A percentile compares a stretch with the other conserved stretches of the same genome.
phyloP scores from a whole-genome alignment of 2,329 filamentous ascomycete genomes.

The Trichothecium sympodiale region DNA sequence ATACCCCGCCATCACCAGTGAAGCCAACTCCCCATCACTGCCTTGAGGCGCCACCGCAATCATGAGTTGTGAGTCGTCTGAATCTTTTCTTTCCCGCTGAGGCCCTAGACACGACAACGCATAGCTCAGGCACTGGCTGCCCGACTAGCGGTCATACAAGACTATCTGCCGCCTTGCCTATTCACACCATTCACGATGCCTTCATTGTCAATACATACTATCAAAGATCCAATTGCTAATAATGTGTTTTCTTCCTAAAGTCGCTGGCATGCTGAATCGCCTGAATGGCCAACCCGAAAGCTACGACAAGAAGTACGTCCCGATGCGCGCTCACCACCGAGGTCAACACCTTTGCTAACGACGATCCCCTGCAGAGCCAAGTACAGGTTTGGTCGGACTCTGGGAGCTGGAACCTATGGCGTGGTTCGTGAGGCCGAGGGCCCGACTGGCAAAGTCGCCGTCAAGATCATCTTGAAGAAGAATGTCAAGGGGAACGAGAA shows the following conservation, averaged over 20 bases:
- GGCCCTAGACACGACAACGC: background rate
- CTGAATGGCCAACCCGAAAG: slow-evolving; percentile 93
- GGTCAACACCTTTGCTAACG: slow-evolving; percentile 12
- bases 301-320: slow-evolving; percentile 86
- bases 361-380: slow-evolving; percentile 47
- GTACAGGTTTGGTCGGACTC: slow-evolving; percentile 85
- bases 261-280: slow-evolving; percentile 86
- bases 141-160: background rate
- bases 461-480: slow-evolving; percentile 99
- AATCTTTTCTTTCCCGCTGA: background rate
- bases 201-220: background rate
- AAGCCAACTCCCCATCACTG: too few species aligned
- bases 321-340: background rate
- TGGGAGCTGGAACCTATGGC: slow-evolving; percentile 95
- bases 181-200: background rate
- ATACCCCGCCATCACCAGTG: slow-evolving; percentile 2
- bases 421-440: slow-evolving; percentile 93
- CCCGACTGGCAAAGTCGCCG: slow-evolving; percentile 72
- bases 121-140: background rate
- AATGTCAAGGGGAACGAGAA: slow-evolving; percentile 96
- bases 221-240: slow-evolving; percentile 10
- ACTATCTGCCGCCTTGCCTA: too few species aligned
- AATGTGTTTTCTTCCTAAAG: slow-evolving; percentile 30
- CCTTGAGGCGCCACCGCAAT: background rate
- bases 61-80: slow-evolving; percentile 5